Evolutionary conservation across 169 alveolate genomes (phyloP).

Genomic region (Babesia bigemina): DNA sequence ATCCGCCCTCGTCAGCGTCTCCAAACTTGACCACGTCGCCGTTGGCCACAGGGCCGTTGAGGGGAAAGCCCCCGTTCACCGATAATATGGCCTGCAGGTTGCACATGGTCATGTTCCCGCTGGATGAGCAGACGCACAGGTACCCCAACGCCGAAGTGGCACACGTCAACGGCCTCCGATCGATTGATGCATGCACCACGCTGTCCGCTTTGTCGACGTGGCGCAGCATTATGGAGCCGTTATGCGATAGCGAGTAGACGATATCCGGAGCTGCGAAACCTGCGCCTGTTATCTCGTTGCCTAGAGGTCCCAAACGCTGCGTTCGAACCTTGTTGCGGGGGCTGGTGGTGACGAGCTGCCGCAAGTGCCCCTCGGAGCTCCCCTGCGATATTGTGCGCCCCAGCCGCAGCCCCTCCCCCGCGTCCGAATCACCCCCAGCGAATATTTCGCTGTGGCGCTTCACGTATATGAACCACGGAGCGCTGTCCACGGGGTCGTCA

Average conservation of each 20-base stretch:
- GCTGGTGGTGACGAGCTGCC: constrained; percentile 12
- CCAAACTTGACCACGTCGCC: background rate
- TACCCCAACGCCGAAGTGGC: constrained; percentile 17
- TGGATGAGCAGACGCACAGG: constrained; percentile 36
- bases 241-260: constrained; percentile 16
- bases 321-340: background rate
- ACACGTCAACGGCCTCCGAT: constrained; percentile 34
- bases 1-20: constrained; percentile 10
- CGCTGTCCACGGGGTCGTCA: constrained; percentile 39
- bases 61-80: background rate
- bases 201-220: constrained; percentile 6
- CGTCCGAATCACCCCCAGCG: constrained; percentile 32
- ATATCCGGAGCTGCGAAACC: constrained; percentile 32
- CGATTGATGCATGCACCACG: constrained; percentile 12
- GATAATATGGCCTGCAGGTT: constrained; percentile 10
- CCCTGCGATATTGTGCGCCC: constrained; percentile 54
- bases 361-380: constrained; percentile 43
- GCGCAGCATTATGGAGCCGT: constrained; percentile 18
- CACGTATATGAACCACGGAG: constrained; percentile 68
- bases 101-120: constrained; percentile 45
- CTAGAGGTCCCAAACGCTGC: background rate
- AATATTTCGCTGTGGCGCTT: constrained; percentile 55
- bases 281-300: constrained; percentile 11
- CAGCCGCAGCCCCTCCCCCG: constrained; percentile 29
- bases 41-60: background rate